phyloP scores from a whole-genome alignment of 805 yeast species.

The Wickerhamiella australiensis region DNA sequence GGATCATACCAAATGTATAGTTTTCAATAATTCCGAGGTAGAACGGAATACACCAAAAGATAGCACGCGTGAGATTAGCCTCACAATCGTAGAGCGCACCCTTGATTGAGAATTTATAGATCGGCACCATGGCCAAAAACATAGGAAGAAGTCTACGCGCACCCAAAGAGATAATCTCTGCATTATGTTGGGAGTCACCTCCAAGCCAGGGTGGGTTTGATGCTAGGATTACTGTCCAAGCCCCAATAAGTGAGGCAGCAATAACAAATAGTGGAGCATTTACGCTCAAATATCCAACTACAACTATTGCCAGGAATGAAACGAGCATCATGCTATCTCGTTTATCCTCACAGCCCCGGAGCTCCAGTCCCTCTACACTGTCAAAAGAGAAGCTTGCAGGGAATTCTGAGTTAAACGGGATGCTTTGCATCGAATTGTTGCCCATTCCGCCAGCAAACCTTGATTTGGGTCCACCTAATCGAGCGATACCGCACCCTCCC shows the following conservation, averaged over 20 bases:
- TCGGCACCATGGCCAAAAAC: slow-evolving; percentile 53
- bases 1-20: slow-evolving; percentile 75
- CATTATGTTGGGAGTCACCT: slow-evolving; percentile 42
- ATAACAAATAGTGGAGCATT: slow-evolving; percentile 48
- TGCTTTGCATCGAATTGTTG: slow-evolving; percentile 38
- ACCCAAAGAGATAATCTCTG: slow-evolving; percentile 55
- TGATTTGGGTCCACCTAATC: slow-evolving; percentile 43
- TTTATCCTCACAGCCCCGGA: slow-evolving; percentile 57
- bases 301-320: slow-evolving; percentile 49
- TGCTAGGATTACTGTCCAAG: slow-evolving; percentile 69
- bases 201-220: slow-evolving; percentile 56
- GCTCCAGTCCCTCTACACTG: slow-evolving; percentile 25
- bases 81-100: slow-evolving; percentile 17
- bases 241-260: slow-evolving; percentile 52
- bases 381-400: slow-evolving; percentile 61
- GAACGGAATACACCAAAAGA: slow-evolving; percentile 66
- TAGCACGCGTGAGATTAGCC: slow-evolving; percentile 29
- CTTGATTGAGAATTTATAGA: slow-evolving; percentile 46
- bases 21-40: slow-evolving; percentile 82
- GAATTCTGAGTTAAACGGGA: slow-evolving; percentile 58
- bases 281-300: slow-evolving; percentile 35
- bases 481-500: slow-evolving; percentile 69
- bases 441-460: slow-evolving; percentile 41
- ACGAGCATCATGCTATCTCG: slow-evolving; percentile 43
- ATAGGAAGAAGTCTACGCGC: slow-evolving; percentile 66